Evolutionary conservation across 1,139 yeast species (phyloP).

Genomic region (Ogataea hybrid): DNA sequence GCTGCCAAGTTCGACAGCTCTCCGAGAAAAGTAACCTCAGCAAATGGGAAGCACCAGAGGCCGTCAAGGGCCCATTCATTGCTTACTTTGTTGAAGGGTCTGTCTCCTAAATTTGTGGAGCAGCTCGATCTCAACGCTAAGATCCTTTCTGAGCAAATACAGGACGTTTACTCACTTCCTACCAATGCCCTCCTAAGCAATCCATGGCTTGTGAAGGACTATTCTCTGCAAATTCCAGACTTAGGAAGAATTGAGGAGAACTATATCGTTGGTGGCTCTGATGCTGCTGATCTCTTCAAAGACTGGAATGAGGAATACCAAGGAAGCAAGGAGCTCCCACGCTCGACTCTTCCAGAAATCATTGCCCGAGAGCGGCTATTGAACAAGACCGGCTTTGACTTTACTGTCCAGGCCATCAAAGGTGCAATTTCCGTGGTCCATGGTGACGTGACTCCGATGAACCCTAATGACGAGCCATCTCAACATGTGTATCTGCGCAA

Average conservation of each 20-base stretch:
- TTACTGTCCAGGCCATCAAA: constrained; percentile 69
- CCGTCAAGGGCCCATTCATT: constrained; percentile 46
- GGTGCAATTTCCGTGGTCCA: constrained; percentile 77
- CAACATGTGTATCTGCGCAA: constrained; percentile 72
- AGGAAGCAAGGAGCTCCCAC: constrained; percentile 69
- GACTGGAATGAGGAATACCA: constrained; percentile 96
- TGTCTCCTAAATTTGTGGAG: constrained; percentile 50
- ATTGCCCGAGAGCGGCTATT: constrained; percentile 74
- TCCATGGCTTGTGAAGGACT: constrained; percentile 68
- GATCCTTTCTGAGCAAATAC: constrained; percentile 44
- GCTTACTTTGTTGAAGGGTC: constrained; percentile 46
- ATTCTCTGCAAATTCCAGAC: constrained; percentile 46
- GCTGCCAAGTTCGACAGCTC: constrained; percentile 68
- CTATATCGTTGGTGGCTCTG: constrained; percentile 53
- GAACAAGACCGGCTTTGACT: constrained; percentile 73
- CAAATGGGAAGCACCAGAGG: constrained; percentile 37
- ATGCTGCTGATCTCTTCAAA: constrained; percentile 54
- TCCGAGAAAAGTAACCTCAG: constrained; percentile 35
- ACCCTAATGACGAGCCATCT: constrained; percentile 64
- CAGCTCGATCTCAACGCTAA: constrained; percentile 40
- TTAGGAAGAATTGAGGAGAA: constrained; percentile 60
- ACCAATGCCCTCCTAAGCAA: constrained; percentile 56
- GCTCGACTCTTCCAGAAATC: constrained; percentile 57
- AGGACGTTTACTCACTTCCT: constrained; percentile 60
- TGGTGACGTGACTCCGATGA: constrained; percentile 77